These are phyloP conservation scores for Zelopaecilomyces penicillatus DNA, from an alignment of 2,329 filamentous ascomycete species.

Conservation along the genomic window DNA sequence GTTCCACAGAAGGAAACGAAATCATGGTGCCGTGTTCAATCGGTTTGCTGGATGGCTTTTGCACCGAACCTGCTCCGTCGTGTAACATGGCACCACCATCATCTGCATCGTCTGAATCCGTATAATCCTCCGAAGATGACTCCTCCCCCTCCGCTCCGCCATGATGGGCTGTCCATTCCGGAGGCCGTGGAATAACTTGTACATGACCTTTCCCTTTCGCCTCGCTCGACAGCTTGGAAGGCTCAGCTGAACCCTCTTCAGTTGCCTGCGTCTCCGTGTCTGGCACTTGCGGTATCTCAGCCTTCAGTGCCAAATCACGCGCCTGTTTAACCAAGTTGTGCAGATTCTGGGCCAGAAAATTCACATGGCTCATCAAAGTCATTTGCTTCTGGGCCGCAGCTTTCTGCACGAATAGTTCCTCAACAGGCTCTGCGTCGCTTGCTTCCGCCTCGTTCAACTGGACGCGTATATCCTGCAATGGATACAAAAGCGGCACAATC, in stretches of 20 bases:
- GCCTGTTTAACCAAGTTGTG: slow-evolving; percentile 55
- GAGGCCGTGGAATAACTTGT: slow-evolving; percentile 64
- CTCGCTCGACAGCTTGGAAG: slow-evolving; percentile 18
- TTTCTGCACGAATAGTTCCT: slow-evolving; percentile 56
- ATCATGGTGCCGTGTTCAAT: slow-evolving; percentile 65
- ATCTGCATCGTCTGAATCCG: slow-evolving; percentile 32
- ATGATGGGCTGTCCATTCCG: slow-evolving; percentile 56
- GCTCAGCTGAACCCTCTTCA: slow-evolving; percentile 6
- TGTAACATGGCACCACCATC: slow-evolving; percentile 34
- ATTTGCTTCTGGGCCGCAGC: slow-evolving; percentile 48
- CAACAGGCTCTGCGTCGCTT: slow-evolving; percentile 52
- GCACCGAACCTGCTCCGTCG: slow-evolving; percentile 14
- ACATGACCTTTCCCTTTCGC: slow-evolving; percentile 58
- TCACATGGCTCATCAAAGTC: slow-evolving; percentile 65
- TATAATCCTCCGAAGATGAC: slow-evolving; percentile 40
- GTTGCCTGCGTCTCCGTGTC: slow-evolving; percentile 5
- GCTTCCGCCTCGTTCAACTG: slow-evolving; percentile 56
- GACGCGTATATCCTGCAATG: slow-evolving; percentile 58
- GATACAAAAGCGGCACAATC: slow-evolving; percentile 63
- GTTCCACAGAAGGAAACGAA: slow-evolving; percentile 68
- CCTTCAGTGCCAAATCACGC: slow-evolving; percentile 15
- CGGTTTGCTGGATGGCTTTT: slow-evolving; percentile 15
- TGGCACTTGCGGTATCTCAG: slow-evolving; percentile 10
- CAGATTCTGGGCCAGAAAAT: slow-evolving; percentile 65
- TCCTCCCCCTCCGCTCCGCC: slow-evolving; percentile 28